These are phyloP conservation scores for Spatholobus suberectus DNA, from an alignment of 306 rosid genomes.

Conservation along the genomic window DNA sequence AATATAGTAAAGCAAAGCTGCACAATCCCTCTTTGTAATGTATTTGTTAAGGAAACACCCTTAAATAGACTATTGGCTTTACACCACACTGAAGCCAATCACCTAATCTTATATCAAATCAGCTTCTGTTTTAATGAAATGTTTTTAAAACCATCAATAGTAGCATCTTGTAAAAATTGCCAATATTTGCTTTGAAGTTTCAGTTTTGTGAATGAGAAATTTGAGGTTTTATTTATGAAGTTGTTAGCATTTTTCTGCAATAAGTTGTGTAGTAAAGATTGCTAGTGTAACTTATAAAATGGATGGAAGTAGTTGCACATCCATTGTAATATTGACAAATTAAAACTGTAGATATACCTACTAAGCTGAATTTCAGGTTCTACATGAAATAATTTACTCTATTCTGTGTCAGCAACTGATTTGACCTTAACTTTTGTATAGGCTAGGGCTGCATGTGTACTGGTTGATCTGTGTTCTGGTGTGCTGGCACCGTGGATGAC, in stretches of 20 bases:
- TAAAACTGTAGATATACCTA: background rate
- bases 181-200: no score
- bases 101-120: background rate
- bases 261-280: no score
- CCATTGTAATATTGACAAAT: background rate
- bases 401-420: constrained; percentile 32
- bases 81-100: constrained; percentile 1
- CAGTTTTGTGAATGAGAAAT: no score
- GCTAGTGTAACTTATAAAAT: background rate
- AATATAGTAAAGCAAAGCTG: background rate
- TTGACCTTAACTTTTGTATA: constrained; percentile 40
- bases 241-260: no score
- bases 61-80: background rate
- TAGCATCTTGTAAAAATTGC: no score
- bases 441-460: constrained; percentile 94
- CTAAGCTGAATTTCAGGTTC: constrained; percentile 27
- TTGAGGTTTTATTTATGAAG: no score
- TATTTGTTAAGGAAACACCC: background rate
- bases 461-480: constrained; percentile 84
- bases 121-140: background rate
- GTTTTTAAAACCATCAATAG: background rate
- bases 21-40: constrained; percentile 15
- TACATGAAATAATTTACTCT: constrained; percentile 32
- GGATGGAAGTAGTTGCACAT: background rate
- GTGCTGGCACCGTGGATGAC: constrained; percentile 88